Evolutionary conservation across 768 basidiomycete species (phyloP).

Genomic region (Gyrodon lividus): DNA sequence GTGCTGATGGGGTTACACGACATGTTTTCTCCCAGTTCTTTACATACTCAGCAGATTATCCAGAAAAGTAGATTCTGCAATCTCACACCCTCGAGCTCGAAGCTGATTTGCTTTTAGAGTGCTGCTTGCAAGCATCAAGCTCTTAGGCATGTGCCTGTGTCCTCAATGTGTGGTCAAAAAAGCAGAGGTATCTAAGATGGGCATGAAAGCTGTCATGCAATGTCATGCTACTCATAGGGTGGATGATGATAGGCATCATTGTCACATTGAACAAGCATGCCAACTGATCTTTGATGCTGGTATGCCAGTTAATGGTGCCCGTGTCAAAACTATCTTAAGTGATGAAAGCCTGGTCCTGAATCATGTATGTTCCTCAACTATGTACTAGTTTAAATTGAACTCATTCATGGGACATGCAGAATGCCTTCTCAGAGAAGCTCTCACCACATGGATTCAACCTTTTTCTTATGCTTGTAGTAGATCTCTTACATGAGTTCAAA

Average conservation of each 20-base stretch:
- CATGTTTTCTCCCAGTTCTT: constrained; percentile 22
- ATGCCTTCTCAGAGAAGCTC: constrained; percentile 34
- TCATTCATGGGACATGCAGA: constrained; percentile 22
- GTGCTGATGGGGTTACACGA: constrained; percentile 15
- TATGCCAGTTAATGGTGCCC: neutral
- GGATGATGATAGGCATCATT: neutral
- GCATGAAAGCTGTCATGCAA: constrained; percentile 8
- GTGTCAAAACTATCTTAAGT: constrained; percentile 3
- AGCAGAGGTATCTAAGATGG: constrained; percentile 4
- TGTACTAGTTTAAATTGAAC: neutral
- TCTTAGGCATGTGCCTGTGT: constrained; percentile 21
- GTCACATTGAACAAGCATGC: constrained; percentile 4
- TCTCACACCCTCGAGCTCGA: neutral
- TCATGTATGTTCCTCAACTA: neutral
- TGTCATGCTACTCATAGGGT: neutral
- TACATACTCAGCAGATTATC: constrained; percentile 26
- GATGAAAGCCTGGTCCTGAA: constrained; percentile 2
- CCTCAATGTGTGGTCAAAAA: constrained; percentile 17
- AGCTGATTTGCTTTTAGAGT: constrained; percentile 2
- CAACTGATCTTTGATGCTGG: constrained; percentile 7
- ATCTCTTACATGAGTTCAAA: constrained; percentile 21
- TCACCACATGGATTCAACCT: constrained; percentile 7
- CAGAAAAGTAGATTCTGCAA: constrained; percentile 8
- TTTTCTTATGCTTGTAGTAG: constrained; percentile 12
- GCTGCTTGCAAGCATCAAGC: constrained; percentile 21